Conservation (phyloP, 352 stramenopile species). For the Lagenidium giganteum region DNA sequence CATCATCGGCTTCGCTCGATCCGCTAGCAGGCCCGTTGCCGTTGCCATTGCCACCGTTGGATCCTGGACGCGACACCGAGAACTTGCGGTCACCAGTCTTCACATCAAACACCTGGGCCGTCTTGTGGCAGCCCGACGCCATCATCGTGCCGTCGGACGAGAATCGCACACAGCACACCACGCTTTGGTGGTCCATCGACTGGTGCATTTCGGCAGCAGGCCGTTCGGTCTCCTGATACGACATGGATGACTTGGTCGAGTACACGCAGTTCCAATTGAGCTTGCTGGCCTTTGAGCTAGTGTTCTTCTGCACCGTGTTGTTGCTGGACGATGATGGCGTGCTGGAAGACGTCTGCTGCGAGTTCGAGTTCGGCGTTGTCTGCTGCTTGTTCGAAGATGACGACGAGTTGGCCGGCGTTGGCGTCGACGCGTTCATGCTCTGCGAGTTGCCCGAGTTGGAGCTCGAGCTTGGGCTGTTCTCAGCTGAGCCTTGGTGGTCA, state of each 20-base stretch:
- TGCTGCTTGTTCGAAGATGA: constrained; percentile 18
- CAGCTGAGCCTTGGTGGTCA: constrained; percentile 39
- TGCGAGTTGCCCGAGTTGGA: constrained; percentile 17
- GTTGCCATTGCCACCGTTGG: constrained; percentile 27
- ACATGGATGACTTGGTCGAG: constrained; percentile 58
- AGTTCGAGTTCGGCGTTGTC: constrained; percentile 11
- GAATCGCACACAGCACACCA: constrained; percentile 84
- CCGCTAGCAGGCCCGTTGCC: constrained; percentile 22
- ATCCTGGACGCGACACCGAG: constrained; percentile 60
- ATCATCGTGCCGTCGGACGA: constrained; percentile 83
- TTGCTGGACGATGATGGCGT: constrained; percentile 18
- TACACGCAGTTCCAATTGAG: constrained; percentile 86
- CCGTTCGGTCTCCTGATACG: constrained; percentile 76
- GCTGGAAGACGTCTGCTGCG: constrained; percentile 1
- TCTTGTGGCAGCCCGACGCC: constrained; percentile 84
- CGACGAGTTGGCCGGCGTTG: constrained; percentile 11
- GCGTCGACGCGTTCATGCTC: constrained; percentile 22
- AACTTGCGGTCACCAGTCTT: constrained; percentile 83
- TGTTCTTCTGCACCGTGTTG: constrained; percentile 58
- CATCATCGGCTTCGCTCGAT: constrained; percentile 70
- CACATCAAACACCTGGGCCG: constrained; percentile 82
- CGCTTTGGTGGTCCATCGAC: constrained; percentile 87
- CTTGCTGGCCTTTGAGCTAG: constrained; percentile 74
- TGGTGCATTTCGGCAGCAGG: constrained; percentile 80
- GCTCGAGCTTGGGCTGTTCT: constrained; percentile 50